These are phyloP conservation scores for Ustilago esculenta DNA, from an alignment of 1,284 basidiomycete genomes.

Conservation along the genomic window DNA sequence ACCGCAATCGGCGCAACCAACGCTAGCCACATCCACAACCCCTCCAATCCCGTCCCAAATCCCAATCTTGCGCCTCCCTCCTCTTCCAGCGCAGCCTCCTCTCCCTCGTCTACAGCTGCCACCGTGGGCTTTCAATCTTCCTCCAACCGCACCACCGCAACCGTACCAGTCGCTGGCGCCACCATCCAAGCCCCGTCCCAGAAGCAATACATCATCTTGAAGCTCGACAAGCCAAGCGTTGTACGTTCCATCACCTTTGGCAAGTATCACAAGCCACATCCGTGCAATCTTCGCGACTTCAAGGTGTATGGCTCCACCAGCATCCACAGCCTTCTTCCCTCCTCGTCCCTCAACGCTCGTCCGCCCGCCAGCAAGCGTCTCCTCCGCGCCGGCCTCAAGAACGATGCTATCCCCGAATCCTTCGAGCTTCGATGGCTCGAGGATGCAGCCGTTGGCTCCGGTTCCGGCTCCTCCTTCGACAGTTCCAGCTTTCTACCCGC, in stretches of 20 bases:
- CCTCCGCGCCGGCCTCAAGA: conserved; percentile 60
- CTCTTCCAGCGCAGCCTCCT: conserved; percentile 20
- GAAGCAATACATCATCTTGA: conserved; percentile 66
- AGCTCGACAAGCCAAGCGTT: conserved; percentile 60
- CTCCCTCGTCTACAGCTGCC: conserved; percentile 17
- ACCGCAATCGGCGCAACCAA: conserved; percentile 28
- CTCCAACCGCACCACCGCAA: conserved; percentile 5
- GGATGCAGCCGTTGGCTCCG: conserved; percentile 41
- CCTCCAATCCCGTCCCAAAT: conserved; percentile 10
- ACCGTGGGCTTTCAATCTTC: conserved; percentile 6
- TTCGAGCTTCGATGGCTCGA: conserved; percentile 53
- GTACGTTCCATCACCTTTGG: conserved; percentile 65
- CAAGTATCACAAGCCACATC: conserved; percentile 67
- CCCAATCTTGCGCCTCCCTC: conserved; percentile 15
- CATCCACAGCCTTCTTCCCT: conserved; percentile 41
- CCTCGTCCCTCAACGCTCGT: conserved; percentile 28
- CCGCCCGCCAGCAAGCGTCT: conserved; percentile 51
- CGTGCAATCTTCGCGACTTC: conserved; percentile 66
- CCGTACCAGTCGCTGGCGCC: conserved; percentile 7
- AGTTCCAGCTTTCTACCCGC: conserved; percentile 26
- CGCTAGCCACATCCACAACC: conserved; percentile 14
- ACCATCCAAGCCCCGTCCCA: conserved; percentile 6
- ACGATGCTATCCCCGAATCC: conserved; percentile 60
- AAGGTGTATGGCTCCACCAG: conserved; percentile 64
- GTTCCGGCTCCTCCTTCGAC: conserved; percentile 34